Conservation (phyloP, 2,329 filamentous ascomycete genomes). For the Diaporthe ilicicola region DNA sequence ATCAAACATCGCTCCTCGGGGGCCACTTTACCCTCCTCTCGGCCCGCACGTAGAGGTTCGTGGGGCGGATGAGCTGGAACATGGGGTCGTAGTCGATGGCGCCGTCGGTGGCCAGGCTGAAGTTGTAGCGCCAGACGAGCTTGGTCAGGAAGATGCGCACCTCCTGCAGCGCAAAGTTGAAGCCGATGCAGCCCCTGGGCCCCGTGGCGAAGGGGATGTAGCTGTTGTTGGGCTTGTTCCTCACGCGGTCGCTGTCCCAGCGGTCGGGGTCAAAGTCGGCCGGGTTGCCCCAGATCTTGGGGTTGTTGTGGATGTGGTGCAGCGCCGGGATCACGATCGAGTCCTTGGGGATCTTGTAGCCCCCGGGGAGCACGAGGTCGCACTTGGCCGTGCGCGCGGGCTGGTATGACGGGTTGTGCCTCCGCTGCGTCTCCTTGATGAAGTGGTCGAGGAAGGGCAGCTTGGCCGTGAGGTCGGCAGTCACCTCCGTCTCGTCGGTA, state of each 20-base stretch:
- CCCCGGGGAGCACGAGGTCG: conserved; percentile 66
- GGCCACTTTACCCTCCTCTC: conserved; percentile 60
- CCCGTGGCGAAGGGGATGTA: conserved; percentile 69
- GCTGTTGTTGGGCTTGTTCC: conserved; percentile 57
- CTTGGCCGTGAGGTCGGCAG: conserved; percentile 55
- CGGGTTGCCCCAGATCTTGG: conserved; percentile 65
- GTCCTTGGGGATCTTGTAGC: conserved; percentile 62
- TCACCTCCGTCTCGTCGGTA: conserved; percentile 52
- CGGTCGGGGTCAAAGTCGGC: conserved; percentile 65
- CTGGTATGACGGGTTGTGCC: conserved; percentile 69
- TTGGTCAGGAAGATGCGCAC: conserved; percentile 67
- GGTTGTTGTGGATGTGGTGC: conserved; percentile 63
- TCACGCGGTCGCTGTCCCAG: conserved; percentile 64
- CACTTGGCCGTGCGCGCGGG: conserved; percentile 64
- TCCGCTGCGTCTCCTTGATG: conserved; percentile 68
- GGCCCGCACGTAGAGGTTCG: conserved; percentile 62
- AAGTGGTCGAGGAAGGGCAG: conserved; percentile 64
- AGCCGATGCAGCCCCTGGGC: conserved; percentile 67
- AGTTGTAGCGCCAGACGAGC: conserved; percentile 67
- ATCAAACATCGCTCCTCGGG: conserved; percentile 27
- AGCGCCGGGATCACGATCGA: conserved; percentile 61
- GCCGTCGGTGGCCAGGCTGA: conserved; percentile 57
- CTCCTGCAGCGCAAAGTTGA: conserved; percentile 70
- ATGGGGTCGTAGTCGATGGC: conserved; percentile 66
- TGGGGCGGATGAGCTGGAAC: conserved; percentile 66